Conservation (phyloP, 345 rosid species). For the Mallotus nudiflorus region DNA sequence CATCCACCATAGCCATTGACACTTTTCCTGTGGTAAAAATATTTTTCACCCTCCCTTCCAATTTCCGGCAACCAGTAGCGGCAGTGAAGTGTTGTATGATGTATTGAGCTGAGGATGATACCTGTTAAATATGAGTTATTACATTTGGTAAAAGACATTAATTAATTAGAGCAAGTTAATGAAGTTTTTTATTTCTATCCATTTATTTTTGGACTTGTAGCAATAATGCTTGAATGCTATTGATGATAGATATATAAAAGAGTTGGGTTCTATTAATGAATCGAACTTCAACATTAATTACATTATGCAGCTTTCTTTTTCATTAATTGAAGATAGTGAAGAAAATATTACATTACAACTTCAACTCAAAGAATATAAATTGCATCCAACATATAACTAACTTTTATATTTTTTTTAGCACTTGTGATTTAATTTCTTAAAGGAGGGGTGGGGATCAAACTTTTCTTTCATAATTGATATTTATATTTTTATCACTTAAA, state of each 20-base stretch:
- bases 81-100: constrained; percentile 92
- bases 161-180: background rate
- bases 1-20: constrained; percentile 75
- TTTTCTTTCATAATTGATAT: too few species aligned
- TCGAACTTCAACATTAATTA: too few species aligned
- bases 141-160: background rate
- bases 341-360: background rate
- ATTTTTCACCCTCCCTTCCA: constrained; percentile 66
- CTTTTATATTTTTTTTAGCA: too few species aligned
- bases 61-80: constrained; percentile 87
- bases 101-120: constrained; percentile 94
- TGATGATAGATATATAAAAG: too few species aligned
- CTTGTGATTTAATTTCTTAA: too few species aligned
- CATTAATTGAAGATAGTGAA: background rate
- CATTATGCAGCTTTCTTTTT: too few species aligned
- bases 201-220: background rate
- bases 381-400: background rate
- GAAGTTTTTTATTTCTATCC: background rate
- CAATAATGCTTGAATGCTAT: too few species aligned
- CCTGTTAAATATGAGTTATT: constrained; percentile 40
- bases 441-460: too few species aligned
- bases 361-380: background rate
- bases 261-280: too few species aligned
- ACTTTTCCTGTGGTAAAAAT: constrained; percentile 81
- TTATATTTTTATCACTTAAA: too few species aligned